A percentile compares a stretch with the other conserved stretches of the same genome.
phyloP scores from a whole-genome alignment of 1,284 basidiomycete genomes.

The Grifola frondosa region DNA sequence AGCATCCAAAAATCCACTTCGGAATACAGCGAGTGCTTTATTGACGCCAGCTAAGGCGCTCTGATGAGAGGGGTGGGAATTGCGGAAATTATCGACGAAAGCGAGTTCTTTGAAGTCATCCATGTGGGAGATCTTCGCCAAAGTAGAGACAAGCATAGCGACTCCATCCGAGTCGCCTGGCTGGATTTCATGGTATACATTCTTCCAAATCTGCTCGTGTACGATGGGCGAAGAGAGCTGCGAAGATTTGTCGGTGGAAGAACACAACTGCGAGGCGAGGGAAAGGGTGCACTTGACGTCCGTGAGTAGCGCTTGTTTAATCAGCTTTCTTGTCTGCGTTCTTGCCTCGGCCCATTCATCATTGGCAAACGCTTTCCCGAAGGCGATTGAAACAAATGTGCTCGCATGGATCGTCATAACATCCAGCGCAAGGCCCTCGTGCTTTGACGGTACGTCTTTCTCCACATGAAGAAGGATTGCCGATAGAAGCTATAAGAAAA shows the following conservation, averaged over 20 bases:
- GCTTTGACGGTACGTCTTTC: slow-evolving; percentile 32
- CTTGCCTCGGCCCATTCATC: slow-evolving; percentile 52
- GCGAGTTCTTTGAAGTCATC: slow-evolving; percentile 57
- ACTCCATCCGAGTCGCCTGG: slow-evolving; percentile 59
- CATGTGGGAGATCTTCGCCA: slow-evolving; percentile 64
- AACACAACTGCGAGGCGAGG: slow-evolving; percentile 38
- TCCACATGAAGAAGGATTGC: slow-evolving; percentile 15
- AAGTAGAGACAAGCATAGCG: slow-evolving; percentile 52
- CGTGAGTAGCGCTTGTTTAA: slow-evolving; percentile 41
- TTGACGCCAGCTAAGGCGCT: slow-evolving; percentile 56
- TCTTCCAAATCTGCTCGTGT: slow-evolving; percentile 67
- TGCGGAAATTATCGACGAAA: slow-evolving; percentile 42
- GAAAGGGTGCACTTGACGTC: slow-evolving; percentile 44
- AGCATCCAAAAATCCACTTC: slow-evolving; percentile 60
- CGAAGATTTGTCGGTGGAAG: neutral
- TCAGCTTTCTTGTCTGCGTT: slow-evolving; percentile 44
- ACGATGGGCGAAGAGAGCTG: slow-evolving; percentile 32
- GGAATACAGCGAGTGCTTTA: slow-evolving; percentile 50
- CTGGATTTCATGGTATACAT: slow-evolving; percentile 58
- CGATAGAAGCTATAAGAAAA: slow-evolving; percentile 16
- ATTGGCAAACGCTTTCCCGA: slow-evolving; percentile 45
- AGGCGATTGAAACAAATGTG: slow-evolving; percentile 61
- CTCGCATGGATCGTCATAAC: slow-evolving; percentile 58
- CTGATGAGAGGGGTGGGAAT: slow-evolving; percentile 23
- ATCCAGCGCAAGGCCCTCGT: slow-evolving; percentile 35